These are phyloP conservation scores for Teratosphaeria viscida DNA, from an alignment of 2,329 filamentous ascomycete species.

Conservation along the genomic window DNA sequence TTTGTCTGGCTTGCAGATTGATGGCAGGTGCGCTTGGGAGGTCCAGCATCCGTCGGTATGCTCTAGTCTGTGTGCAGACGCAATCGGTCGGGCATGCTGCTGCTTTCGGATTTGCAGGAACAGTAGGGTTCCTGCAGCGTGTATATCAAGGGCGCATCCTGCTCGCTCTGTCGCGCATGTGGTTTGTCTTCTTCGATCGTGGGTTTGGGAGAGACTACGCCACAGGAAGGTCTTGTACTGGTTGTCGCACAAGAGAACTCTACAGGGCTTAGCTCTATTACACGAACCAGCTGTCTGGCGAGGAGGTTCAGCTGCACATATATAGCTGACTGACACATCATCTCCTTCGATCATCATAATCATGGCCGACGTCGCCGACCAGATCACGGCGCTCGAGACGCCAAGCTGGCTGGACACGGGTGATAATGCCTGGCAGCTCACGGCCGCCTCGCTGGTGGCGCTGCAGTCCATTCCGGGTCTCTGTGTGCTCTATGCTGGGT, in stretches of 20 bases:
- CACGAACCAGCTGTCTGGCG: neutral
- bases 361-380: neutral
- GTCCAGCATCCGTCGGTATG: neutral
- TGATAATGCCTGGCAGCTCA: constrained; percentile 45
- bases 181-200: neutral
- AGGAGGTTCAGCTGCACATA: neutral
- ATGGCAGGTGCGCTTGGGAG: too few relatives aligned
- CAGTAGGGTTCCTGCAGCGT: neutral
- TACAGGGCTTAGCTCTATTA: neutral
- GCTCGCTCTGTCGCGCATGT: neutral
- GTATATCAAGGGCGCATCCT: neutral
- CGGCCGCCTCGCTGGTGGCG: constrained; percentile 39
- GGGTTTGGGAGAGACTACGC: neutral
- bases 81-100: neutral
- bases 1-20: too few relatives aligned
- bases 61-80: neutral
- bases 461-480: constrained; percentile 42
- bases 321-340: neutral
- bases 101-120: neutral
- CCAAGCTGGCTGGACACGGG: constrained; percentile 31
- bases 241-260: neutral
- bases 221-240: neutral
- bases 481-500: constrained; percentile 39
- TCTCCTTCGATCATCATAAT: neutral
- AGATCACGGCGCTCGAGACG: constrained; percentile 4